These are phyloP conservation scores for Coprinopsis cinerea DNA, from an alignment of 768 basidiomycete species.

Conservation along the genomic window DNA sequence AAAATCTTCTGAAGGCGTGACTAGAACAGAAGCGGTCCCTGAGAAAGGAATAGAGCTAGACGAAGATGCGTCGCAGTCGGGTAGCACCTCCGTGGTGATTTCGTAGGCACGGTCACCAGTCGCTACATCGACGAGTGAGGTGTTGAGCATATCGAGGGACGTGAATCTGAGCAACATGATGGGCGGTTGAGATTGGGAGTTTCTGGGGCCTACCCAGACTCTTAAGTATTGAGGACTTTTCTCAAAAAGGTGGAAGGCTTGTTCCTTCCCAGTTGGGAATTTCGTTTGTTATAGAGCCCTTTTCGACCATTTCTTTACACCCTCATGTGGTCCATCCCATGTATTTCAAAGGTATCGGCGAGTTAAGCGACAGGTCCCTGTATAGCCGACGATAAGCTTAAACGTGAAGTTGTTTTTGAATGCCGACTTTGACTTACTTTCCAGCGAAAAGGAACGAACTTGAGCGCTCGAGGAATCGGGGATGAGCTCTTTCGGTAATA, in stretches of 20 bases:
- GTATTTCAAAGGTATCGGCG: neutral
- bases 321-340: neutral
- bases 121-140: conserved; percentile 45
- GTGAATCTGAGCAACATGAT: conserved; percentile 57
- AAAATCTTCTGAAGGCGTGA: conserved; percentile 5
- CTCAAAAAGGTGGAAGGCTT: conserved; percentile 34
- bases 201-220: conserved; percentile 8
- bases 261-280: conserved; percentile 41
- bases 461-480: no score
- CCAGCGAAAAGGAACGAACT: neutral
- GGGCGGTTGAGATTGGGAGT: conserved; percentile 7
- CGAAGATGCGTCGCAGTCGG: conserved; percentile 23
- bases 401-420: neutral
- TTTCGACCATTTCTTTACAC: conserved; percentile 1
- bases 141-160: conserved; percentile 52
- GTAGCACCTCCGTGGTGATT: conserved; percentile 39
- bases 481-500: no score
- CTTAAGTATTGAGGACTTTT: conserved; percentile 5
- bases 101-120: conserved; percentile 44
- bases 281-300: conserved; percentile 32
- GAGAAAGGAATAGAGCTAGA: conserved; percentile 12
- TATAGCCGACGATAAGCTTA: neutral
- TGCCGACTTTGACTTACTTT: neutral
- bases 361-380: no score
- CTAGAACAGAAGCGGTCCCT: conserved; percentile 4